A percentile compares a stretch with the other conserved stretches of the same genome.
Conservation (phyloP, 225 moss, liverwort and hornwort genomes). For the Rhytidiadelphus loreus region DNA sequence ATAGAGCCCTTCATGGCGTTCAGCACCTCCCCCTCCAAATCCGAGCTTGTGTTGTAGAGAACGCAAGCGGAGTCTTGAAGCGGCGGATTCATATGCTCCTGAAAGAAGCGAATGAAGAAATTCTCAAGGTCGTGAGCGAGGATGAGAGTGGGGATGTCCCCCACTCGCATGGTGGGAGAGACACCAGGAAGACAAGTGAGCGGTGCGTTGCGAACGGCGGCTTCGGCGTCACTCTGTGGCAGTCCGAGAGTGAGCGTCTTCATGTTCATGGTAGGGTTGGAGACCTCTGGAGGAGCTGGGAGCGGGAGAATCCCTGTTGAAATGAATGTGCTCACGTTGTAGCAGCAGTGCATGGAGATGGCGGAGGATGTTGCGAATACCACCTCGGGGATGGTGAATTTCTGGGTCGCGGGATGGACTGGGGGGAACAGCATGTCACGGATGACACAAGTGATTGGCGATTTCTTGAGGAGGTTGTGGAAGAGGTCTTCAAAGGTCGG, state of each 20-base stretch:
- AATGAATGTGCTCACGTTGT: neutral
- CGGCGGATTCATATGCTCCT: neutral
- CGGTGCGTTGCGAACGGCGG: neutral
- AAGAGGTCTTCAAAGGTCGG: neutral
- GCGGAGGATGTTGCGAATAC: neutral
- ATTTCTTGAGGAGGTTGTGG: neutral
- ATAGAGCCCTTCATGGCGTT: too few species aligned
- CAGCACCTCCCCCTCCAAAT: too few species aligned
- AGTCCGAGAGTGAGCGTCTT: neutral
- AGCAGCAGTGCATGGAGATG: neutral
- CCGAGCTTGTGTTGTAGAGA: neutral
- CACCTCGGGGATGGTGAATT: neutral
- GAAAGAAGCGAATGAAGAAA: neutral
- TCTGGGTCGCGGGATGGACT: neutral
- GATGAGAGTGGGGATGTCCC: neutral
- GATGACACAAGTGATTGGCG: neutral
- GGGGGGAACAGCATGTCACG: neutral
- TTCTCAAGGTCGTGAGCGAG: neutral
- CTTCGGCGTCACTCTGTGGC: neutral
- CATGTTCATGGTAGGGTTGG: neutral
- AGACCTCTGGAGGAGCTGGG: neutral
- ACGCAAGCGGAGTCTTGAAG: neutral
- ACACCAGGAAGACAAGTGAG: conserved; percentile 1
- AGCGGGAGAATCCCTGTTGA: neutral
- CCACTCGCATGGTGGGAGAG: neutral